phyloP scores from a whole-genome alignment of 805 yeast species.

The Tetrapisispora arboricola region DNA sequence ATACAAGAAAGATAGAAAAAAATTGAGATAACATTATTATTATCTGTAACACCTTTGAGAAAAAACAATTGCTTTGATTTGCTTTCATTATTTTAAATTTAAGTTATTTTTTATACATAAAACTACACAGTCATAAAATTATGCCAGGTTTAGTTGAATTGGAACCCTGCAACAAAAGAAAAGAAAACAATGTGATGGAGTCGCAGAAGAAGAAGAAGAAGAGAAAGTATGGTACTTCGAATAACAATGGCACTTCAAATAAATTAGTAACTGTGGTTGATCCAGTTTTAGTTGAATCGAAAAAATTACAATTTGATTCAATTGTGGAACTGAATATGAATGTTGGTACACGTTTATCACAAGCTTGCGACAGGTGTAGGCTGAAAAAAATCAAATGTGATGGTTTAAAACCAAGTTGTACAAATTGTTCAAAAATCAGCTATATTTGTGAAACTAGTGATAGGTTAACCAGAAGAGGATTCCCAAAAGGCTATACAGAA shows the following conservation, averaged over 20 bases:
- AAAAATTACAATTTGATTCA: no score
- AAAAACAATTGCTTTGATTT: no score
- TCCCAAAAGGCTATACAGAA: constrained; percentile 75
- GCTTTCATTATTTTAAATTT: no score
- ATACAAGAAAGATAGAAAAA: no score
- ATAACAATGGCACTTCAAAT: neutral
- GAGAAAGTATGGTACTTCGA: neutral
- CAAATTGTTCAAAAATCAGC: constrained; percentile 54
- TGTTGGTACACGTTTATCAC: constrained; percentile 34
- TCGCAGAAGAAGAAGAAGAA: neutral
- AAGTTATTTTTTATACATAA: no score
- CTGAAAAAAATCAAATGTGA: constrained; percentile 35
- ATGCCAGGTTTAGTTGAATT: neutral
- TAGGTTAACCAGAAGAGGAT: constrained; percentile 63
- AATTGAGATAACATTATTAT: no score
- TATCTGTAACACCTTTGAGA: no score
- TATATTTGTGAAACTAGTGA: constrained; percentile 65
- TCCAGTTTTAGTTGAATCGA: neutral
- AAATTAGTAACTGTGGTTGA: neutral
- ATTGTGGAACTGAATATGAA: constrained; percentile 30
- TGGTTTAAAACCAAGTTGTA: constrained; percentile 47
- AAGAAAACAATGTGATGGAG: neutral
- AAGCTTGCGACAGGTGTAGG: constrained; percentile 81
- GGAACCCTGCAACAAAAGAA: neutral
- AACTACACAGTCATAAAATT: no score